Evolutionary conservation across 169 alveolate species (phyloP), one percentile per base, ranked within the genome.

Genomic region (Theileria parva): DNA sequence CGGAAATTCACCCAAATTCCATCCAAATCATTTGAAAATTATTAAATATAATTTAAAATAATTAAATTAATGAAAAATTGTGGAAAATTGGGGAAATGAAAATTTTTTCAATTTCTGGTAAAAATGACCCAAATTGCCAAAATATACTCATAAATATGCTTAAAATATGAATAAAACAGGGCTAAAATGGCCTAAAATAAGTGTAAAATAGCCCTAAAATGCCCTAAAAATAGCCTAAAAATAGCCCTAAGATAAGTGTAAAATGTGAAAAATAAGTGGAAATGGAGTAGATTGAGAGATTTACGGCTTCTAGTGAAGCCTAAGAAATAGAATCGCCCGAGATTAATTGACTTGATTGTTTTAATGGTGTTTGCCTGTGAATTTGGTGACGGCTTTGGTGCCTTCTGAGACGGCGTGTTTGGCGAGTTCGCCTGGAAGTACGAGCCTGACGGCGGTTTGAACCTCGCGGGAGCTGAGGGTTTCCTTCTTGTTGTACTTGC

Each of bases 401-500:
- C 99, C 99, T 94, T 98, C 99, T 51, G 99, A 95, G 86, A 98
- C 99, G 83, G 99, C 99, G 93, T 98, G 99, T 95, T 98, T 97
- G 68, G 99, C 98, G 80, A 98, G 96, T 91, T 98, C 99, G 28
- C 99, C 99, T n/a, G 99, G 99, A 63, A 98, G 97, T 60, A 98
- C 98, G 71, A 98, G 96, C 86, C 99, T 97, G 89, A 97, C 99
- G 68, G 99, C 99, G 25, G 99, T 97, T 93, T 98, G 99, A 89
- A 98, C 95, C 87, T 98, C 99, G 71, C 98, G 96, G 77, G 98
- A 93, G 90, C 98, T 94, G 91, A 97, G 96, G 57, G 99, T 97
- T 80, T 96, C 96, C 92, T 96, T 97, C 89, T 95, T 95, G 92
- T 95, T 97, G 88, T 95, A 95, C 85, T 97, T 96, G 88, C 97